Conservation (phyloP, 2,329 filamentous ascomycete genomes). For the Botrytis fabae region DNA sequence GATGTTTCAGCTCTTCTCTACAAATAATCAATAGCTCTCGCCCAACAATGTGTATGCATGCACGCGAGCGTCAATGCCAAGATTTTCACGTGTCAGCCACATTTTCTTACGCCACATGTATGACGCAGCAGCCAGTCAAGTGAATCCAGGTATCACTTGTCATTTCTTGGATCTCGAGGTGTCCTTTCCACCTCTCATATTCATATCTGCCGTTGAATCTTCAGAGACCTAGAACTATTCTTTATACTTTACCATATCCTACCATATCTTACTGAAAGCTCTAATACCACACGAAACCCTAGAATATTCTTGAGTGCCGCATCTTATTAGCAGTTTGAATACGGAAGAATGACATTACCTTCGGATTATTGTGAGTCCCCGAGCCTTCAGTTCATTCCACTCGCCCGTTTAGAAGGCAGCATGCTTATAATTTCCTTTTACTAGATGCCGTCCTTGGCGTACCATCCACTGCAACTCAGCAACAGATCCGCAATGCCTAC, state of each 20-base stretch:
- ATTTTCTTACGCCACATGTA: not conserved
- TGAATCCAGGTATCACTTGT: not conserved
- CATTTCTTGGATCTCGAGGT: constrained; percentile 14
- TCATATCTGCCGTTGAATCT: not conserved
- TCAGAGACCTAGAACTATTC: not conserved
- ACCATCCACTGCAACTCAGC: constrained; percentile 69
- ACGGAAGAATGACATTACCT: constrained; percentile 17
- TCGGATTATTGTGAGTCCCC: constrained; percentile 46
- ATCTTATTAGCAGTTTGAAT: not conserved
- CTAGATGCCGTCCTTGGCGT: constrained; percentile 74
- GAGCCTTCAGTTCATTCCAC: not conserved
- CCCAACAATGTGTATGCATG: not conserved
- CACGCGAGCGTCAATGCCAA: not conserved
- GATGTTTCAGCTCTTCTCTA: not conserved
- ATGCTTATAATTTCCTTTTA: constrained; percentile 19
- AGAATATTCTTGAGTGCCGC: not conserved
- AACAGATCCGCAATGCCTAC: constrained; percentile 91
- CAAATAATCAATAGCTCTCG: not conserved
- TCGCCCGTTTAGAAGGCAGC: not conserved
- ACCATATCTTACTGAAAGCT: not conserved
- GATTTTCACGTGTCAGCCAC: constrained; percentile 8
- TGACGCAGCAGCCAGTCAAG: constrained; percentile 9
- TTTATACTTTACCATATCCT: not conserved
- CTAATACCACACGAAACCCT: not conserved
- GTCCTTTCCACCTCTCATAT: constrained; percentile 14